These are phyloP conservation scores for Angophora floribunda DNA, from an alignment of 345 rosid genomes.

Conservation along the genomic window DNA sequence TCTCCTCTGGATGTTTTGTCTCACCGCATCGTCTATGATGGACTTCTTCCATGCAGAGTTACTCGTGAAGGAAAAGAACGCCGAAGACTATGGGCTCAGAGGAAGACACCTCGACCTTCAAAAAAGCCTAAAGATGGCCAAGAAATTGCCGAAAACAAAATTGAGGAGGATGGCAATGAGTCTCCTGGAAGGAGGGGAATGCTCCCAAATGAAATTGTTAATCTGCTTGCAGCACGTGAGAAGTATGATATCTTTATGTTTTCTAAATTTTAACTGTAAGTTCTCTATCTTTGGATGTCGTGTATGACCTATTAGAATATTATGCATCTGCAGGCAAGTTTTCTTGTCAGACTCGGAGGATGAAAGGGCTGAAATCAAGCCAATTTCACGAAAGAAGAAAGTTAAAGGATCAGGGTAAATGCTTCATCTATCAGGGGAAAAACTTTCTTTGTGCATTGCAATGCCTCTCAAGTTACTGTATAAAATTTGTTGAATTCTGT, in stretches of 20 bases:
- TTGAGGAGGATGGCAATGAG: slow-evolving; percentile 9
- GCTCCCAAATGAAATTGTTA: slow-evolving; percentile 71
- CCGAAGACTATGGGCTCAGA: slow-evolving; percentile 56
- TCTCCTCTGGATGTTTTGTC: background rate
- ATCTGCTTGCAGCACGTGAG: slow-evolving; percentile 70
- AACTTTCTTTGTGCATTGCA: background rate
- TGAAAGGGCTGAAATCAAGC: slow-evolving; percentile 25
- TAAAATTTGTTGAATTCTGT: background rate
- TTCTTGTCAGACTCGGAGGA: slow-evolving; percentile 51
- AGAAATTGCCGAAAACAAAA: slow-evolving; percentile 29
- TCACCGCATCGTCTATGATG: background rate
- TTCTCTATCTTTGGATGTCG: background rate
- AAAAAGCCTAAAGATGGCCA: slow-evolving; percentile 8
- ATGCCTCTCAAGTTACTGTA: background rate
- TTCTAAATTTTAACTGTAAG: background rate
- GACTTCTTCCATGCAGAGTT: slow-evolving; percentile 19
- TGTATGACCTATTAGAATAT: background rate
- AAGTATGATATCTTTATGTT: slow-evolving; percentile 29
- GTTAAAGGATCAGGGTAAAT: slow-evolving; percentile 57
- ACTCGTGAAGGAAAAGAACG: slow-evolving; percentile 68
- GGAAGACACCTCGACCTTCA: slow-evolving; percentile 35
- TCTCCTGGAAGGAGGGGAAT: slow-evolving; percentile 37
- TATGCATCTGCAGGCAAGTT: slow-evolving; percentile 39
- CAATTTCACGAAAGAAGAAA: slow-evolving; percentile 39
- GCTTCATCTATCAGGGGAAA: background rate